These are phyloP conservation scores for Debaryomycetaceae sp. DNA, from an alignment of 1,139 yeast species.

Conservation along the genomic window DNA sequence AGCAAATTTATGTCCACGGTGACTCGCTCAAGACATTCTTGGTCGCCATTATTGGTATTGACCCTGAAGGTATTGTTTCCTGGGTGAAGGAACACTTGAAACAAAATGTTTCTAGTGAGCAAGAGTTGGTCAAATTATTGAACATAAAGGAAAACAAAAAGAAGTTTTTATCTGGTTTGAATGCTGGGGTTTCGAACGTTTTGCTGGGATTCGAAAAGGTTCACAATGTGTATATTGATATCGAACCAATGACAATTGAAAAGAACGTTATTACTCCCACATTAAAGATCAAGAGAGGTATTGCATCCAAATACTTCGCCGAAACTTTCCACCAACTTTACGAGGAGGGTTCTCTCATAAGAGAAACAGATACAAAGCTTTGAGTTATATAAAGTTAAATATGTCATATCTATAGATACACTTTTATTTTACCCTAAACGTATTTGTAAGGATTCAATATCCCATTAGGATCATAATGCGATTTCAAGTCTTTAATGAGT, in stretches of 20 bases:
- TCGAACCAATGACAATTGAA: conserved; percentile 67
- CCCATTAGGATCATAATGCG: conserved; percentile 83
- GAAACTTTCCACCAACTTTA: conserved; percentile 52
- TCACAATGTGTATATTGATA: conserved; percentile 54
- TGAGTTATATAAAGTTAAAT: not conserved
- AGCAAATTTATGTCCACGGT: conserved; percentile 51
- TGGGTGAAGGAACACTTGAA: conserved; percentile 14
- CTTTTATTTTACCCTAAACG: conserved; percentile 26
- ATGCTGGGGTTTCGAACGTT: conserved; percentile 16
- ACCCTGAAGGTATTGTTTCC: conserved; percentile 17
- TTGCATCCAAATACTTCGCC: conserved; percentile 52
- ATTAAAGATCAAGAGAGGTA: conserved; percentile 63
- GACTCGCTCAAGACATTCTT: conserved; percentile 57
- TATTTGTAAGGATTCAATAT: conserved; percentile 94
- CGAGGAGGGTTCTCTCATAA: conserved; percentile 46
- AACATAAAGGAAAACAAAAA: conserved; percentile 27
- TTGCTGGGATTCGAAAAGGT: conserved; percentile 59
- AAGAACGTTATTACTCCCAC: conserved; percentile 74
- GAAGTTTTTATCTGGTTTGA: conserved; percentile 26
- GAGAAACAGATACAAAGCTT: conserved; percentile 4
- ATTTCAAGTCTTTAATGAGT: conserved; percentile 72
- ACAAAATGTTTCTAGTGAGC: conserved; percentile 15
- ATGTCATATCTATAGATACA: not conserved
- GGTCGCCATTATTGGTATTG: conserved; percentile 63
- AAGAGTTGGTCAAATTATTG: conserved; percentile 27